Evolutionary conservation across 805 yeast genomes (phyloP).

Genomic region (Candida pseudofarinosa): DNA sequence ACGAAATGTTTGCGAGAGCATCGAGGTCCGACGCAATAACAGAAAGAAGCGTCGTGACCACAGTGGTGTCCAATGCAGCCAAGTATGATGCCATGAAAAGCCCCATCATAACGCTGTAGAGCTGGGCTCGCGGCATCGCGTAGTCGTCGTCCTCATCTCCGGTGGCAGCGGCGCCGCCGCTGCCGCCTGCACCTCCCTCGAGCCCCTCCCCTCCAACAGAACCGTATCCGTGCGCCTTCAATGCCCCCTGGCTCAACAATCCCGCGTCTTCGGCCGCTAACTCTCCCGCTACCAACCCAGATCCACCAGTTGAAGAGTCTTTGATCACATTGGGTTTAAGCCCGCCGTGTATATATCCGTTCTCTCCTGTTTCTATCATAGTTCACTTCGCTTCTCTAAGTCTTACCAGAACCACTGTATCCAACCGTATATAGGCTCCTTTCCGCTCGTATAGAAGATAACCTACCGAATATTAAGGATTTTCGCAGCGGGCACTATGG

Average conservation of each 20-base stretch:
- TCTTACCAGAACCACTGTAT: too few species aligned
- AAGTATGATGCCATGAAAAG: constrained; percentile 44
- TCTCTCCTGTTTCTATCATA: too few species aligned
- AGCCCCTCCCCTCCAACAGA: constrained; percentile 9
- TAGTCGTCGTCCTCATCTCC: constrained; percentile 14
- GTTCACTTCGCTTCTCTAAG: too few species aligned
- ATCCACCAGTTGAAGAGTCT: constrained; percentile 27
- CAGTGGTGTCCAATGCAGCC: constrained; percentile 65
- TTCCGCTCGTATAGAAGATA: too few species aligned
- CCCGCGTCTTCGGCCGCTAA: constrained; percentile 31
- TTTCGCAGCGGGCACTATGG: too few species aligned
- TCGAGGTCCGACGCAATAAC: constrained; percentile 67
- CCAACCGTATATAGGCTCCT: too few species aligned
- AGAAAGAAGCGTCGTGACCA: constrained; percentile 61
- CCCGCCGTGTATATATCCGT: too few species aligned
- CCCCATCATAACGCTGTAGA: constrained; percentile 26
- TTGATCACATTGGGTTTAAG: constrained; percentile 17
- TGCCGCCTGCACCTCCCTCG: not conserved
- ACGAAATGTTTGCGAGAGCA: constrained; percentile 58
- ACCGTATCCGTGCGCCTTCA: constrained; percentile 15
- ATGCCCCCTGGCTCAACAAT: constrained; percentile 9
- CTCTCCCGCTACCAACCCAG: constrained; percentile 35
- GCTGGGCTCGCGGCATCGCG: constrained; percentile 23
- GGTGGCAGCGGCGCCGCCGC: not conserved
- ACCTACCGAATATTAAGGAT: too few species aligned